Conservation (phyloP, 2,329 filamentous ascomycete genomes). For the Xylaria sp. region DNA sequence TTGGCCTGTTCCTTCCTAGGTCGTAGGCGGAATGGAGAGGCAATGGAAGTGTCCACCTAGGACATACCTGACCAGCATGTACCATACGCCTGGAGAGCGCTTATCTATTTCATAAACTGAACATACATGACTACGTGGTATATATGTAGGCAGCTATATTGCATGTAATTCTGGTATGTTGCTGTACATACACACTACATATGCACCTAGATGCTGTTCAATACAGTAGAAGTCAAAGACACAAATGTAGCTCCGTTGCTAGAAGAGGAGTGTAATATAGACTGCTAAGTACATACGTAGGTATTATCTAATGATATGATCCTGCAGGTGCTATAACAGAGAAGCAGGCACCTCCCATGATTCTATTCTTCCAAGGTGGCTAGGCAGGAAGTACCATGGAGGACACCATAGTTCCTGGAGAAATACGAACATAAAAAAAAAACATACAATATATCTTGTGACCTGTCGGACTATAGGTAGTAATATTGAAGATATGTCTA, state of each 20-base stretch:
- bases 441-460: neutral
- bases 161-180: neutral
- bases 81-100: neutral
- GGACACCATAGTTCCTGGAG: neutral
- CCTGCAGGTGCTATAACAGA: neutral
- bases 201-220: neutral
- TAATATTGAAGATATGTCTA: neutral
- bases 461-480: neutral
- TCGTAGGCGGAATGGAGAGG: neutral
- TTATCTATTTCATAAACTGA: neutral
- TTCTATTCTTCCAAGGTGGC: neutral
- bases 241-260: neutral
- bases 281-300: too few species aligned
- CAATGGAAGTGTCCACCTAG: neutral
- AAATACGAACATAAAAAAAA: neutral
- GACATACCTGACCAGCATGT: too few species aligned
- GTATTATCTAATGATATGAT: too few species aligned
- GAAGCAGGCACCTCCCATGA: neutral
- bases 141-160: neutral
- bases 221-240: neutral
- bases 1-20: neutral
- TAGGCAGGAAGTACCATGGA: neutral
- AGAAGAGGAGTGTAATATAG: neutral
- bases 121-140: neutral
- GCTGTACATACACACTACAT: neutral